Percentiles rank a stretch among this genome's conserved stretches.
Conservation (phyloP, 306 rosid species). For the cucumber (Cucumis sativus) region DNA sequence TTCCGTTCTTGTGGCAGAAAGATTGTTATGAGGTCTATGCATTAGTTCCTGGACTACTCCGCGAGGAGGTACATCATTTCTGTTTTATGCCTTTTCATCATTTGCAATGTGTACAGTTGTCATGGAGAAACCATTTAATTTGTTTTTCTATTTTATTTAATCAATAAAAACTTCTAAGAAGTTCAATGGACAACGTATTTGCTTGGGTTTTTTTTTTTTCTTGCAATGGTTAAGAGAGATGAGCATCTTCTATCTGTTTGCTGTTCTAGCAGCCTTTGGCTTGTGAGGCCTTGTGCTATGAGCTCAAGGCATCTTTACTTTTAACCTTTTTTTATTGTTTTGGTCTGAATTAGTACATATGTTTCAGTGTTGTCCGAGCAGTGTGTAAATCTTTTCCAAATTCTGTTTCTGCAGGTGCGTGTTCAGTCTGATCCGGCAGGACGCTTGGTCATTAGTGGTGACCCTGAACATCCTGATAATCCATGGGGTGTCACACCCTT, state of each 20-base stretch:
- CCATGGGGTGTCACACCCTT: conserved; percentile 99
- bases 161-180: neutral
- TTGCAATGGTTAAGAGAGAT: neutral
- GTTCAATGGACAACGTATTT: neutral
- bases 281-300: neutral
- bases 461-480: conserved; percentile 81
- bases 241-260: neutral
- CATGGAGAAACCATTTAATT: neutral
- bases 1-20: conserved; percentile 42
- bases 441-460: conserved; percentile 88
- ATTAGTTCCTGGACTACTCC: conserved; percentile 94
- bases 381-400: neutral
- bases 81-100: neutral
- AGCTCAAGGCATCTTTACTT: neutral
- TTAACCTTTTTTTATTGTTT: neutral
- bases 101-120: conserved; percentile 3
- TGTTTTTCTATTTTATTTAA: too few relatives aligned
- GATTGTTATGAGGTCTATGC: conserved; percentile 97
- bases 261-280: neutral
- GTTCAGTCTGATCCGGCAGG: conserved; percentile 98
- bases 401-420: conserved; percentile 44
- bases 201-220: neutral
- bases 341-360: neutral
- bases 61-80: conserved; percentile 71
- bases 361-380: neutral